phyloP scores from a whole-genome alignment of 306 rosid genomes.

The Canavalia gladiata region DNA sequence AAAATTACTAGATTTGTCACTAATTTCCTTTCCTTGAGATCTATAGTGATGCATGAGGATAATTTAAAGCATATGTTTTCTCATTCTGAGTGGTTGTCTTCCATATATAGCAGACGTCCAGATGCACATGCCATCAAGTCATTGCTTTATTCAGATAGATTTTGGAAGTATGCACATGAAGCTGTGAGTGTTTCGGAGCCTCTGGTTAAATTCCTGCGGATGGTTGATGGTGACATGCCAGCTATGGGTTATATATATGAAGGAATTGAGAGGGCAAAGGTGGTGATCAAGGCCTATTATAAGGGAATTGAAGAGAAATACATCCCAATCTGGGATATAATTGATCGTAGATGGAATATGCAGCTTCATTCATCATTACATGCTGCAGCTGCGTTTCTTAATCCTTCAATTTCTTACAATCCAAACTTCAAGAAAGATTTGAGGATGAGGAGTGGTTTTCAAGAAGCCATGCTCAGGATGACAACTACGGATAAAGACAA shows the following conservation, averaged over 20 bases:
- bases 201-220: conserved; percentile 66
- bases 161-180: conserved; percentile 78
- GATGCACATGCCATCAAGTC: conserved; percentile 66
- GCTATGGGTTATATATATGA: conserved; percentile 74
- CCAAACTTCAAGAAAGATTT: conserved; percentile 64
- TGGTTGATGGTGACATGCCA: conserved; percentile 82
- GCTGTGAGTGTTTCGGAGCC: conserved; percentile 74
- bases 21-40: conserved; percentile 74
- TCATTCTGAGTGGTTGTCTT: conserved; percentile 73
- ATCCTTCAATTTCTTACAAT: conserved; percentile 67
- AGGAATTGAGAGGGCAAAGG: conserved; percentile 73
- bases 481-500: conserved; percentile 57
- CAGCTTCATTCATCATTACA: conserved; percentile 72
- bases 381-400: conserved; percentile 80
- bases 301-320: conserved; percentile 70
- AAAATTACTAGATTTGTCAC: conserved; percentile 63
- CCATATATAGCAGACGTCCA: conserved; percentile 55
- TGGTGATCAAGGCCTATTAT: conserved; percentile 60
- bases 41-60: conserved; percentile 67
- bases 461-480: conserved; percentile 70
- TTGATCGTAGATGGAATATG: conserved; percentile 71
- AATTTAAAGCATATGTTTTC: conserved; percentile 73
- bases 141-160: conserved; percentile 61
- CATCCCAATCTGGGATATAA: conserved; percentile 64
- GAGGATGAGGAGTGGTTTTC: conserved; percentile 73